Evolutionary conservation across 106 monocot genomes (phyloP).

Genomic region (Allium sativum): DNA sequence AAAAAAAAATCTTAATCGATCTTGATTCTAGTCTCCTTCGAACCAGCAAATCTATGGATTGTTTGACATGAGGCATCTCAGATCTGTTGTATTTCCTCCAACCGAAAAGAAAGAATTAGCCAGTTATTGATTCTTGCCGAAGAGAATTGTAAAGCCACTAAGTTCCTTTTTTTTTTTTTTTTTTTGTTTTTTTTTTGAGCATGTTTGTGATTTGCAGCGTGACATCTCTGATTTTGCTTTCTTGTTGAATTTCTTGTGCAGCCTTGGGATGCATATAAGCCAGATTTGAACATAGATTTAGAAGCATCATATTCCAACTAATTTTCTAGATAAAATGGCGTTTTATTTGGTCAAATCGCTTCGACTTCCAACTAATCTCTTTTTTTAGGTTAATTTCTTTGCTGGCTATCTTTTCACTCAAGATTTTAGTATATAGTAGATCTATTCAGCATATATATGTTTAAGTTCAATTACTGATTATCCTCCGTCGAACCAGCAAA

Average conservation of each 20-base stretch:
- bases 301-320: constrained; percentile 45
- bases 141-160: constrained; percentile 29
- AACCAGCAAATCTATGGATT: too few species aligned
- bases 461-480: too few species aligned
- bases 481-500: too few species aligned
- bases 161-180: too few species aligned
- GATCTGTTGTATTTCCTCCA: too few species aligned
- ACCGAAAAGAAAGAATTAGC: constrained; percentile 13
- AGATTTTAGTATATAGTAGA: too few species aligned
- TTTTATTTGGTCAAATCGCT: constrained; percentile 43
- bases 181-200: not conserved
- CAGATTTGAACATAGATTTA: constrained; percentile 41
- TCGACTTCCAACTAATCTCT: constrained; percentile 39
- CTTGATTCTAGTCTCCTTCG: too few species aligned
- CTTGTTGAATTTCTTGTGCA: not conserved
- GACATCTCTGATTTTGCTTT: not conserved
- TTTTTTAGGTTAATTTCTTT: constrained; percentile 33
- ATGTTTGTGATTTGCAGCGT: not conserved
- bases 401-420: too few species aligned
- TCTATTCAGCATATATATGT: too few species aligned
- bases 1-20: too few species aligned
- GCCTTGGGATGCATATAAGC: constrained; percentile 52
- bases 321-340: constrained; percentile 36
- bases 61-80: too few species aligned
- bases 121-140: constrained; percentile 38